These are phyloP conservation scores for Babjeviella inositovora DNA, from an alignment of 805 yeast species.

Conservation along the genomic window DNA sequence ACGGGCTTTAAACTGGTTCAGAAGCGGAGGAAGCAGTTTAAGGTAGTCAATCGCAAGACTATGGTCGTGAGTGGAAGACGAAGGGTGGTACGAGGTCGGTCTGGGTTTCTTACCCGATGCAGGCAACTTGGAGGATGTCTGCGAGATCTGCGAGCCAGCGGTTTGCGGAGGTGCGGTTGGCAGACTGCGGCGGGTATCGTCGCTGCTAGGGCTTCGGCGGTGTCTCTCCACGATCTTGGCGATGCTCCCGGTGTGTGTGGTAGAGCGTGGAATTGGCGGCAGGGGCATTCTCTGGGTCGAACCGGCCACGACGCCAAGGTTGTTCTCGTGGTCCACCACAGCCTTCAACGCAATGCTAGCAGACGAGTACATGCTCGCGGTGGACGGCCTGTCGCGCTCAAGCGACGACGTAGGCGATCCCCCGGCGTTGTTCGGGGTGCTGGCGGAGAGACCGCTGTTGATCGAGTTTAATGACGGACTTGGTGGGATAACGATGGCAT, in stretches of 20 bases:
- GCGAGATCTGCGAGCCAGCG: constrained; percentile 3
- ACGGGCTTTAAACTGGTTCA: too few species aligned
- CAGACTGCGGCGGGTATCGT: constrained; percentile 3
- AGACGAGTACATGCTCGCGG: constrained; percentile 20
- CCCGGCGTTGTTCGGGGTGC: constrained; percentile 2
- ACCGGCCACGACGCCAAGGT: too few species aligned
- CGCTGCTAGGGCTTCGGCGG: constrained; percentile 6
- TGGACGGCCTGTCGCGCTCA: constrained; percentile 6
- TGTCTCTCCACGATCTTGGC: constrained; percentile 1
- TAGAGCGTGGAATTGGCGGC: constrained; percentile 13
- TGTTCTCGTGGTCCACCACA: constrained; percentile 44
- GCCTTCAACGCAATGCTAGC: constrained; percentile 63
- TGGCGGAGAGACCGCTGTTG: too few species aligned
- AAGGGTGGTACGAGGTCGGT: constrained; percentile 77
- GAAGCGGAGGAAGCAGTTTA: too few species aligned
- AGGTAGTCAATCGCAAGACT: too few species aligned
- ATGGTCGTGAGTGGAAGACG: too few species aligned
- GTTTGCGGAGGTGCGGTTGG: constrained; percentile 8
- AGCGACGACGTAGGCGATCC: constrained; percentile 2
- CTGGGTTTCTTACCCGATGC: constrained; percentile 48
- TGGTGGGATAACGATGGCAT: constrained; percentile 32
- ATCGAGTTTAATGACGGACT: constrained; percentile 11
- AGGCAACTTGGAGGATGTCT: constrained; percentile 16
- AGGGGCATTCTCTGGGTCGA: too few species aligned
- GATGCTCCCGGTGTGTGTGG: constrained; percentile 10